A percentile compares a stretch with the other conserved stretches of the same genome.
Evolutionary conservation across 1,139 yeast species (phyloP).

Genomic region (Hemisphaericaspora subhashii): DNA sequence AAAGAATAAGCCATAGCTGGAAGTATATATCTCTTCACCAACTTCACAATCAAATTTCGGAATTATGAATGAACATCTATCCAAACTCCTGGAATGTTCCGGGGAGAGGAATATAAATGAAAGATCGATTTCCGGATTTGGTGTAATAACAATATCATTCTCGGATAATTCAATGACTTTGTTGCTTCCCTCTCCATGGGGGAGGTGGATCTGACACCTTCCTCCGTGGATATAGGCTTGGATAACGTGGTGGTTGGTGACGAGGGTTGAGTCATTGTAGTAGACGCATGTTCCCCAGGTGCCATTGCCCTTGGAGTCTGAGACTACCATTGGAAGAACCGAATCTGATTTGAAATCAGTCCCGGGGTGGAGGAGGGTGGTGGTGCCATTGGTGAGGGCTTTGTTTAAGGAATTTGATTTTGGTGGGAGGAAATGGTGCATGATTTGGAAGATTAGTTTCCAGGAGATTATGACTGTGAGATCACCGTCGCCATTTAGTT

Average conservation of each 20-base stretch:
- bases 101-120: conserved; percentile 31
- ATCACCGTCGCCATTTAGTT: conserved; percentile 63
- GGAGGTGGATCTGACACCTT: conserved; percentile 6
- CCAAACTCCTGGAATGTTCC: background rate
- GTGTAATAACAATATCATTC: conserved; percentile 21
- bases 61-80: background rate
- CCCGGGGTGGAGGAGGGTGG: background rate
- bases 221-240: conserved; percentile 20
- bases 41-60: conserved; percentile 13
- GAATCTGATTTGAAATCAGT: conserved; percentile 2
- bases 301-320: conserved; percentile 4
- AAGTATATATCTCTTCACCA: conserved; percentile 45
- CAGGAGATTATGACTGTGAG: conserved; percentile 52
- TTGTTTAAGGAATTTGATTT: background rate
- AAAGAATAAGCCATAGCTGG: conserved; percentile 60
- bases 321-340: conserved; percentile 9
- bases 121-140: conserved; percentile 35
- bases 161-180: conserved; percentile 10
- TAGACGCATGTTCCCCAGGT: conserved; percentile 41
- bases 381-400: conserved; percentile 1
- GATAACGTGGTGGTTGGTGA: conserved; percentile 41
- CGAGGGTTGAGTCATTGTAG: conserved; percentile 25
- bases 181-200: background rate
- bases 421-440: conserved; percentile 8
- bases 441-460: conserved; percentile 22